Evolutionary conservation across 805 yeast genomes (phyloP).

Genomic region (Kodamaea fukazawae): DNA sequence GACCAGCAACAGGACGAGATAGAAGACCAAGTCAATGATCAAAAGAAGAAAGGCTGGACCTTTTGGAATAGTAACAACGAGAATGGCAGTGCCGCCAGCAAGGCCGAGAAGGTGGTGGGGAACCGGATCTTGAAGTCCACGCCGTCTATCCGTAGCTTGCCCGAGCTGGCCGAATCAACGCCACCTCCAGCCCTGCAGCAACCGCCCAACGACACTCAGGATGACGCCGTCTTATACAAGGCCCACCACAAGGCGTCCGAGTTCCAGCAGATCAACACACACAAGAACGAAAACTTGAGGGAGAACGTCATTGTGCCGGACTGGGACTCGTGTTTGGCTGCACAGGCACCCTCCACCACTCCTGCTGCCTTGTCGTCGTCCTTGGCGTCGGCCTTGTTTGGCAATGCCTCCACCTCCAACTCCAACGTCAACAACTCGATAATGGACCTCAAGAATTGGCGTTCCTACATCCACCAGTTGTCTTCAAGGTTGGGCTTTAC

Average conservation of each 20-base stretch:
- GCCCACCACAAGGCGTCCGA: slow-evolving; percentile 41
- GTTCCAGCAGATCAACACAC: slow-evolving; percentile 42
- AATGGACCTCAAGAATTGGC: slow-evolving; percentile 36
- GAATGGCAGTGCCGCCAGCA: slow-evolving; percentile 11
- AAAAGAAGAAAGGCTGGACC: slow-evolving; percentile 32
- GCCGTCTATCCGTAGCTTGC: slow-evolving; percentile 20
- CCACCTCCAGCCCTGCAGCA: slow-evolving; percentile 8
- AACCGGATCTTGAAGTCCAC: slow-evolving; percentile 35
- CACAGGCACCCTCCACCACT: slow-evolving; percentile 21
- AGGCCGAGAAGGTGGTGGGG: slow-evolving; percentile 6
- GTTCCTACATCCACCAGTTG: slow-evolving; percentile 31
- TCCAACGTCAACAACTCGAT: slow-evolving; percentile 18
- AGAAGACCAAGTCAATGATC: slow-evolving; percentile 26
- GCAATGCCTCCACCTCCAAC: slow-evolving; percentile 25
- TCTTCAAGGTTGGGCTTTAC: slow-evolving; percentile 36
- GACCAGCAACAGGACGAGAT: slow-evolving; percentile 26
- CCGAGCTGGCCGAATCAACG: slow-evolving; percentile 8
- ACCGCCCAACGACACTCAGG: slow-evolving; percentile 15
- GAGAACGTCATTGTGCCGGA: slow-evolving; percentile 43
- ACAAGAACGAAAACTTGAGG: slow-evolving; percentile 40
- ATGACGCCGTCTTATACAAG: slow-evolving; percentile 45
- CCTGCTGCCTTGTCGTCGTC: slow-evolving; percentile 18
- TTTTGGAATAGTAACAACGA: slow-evolving; percentile 30
- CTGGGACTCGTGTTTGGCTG: slow-evolving; percentile 39
- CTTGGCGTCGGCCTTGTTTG: slow-evolving; percentile 22